phyloP scores from a whole-genome alignment of 164 flowering plant genomes.

The Buxus sempervirens region DNA sequence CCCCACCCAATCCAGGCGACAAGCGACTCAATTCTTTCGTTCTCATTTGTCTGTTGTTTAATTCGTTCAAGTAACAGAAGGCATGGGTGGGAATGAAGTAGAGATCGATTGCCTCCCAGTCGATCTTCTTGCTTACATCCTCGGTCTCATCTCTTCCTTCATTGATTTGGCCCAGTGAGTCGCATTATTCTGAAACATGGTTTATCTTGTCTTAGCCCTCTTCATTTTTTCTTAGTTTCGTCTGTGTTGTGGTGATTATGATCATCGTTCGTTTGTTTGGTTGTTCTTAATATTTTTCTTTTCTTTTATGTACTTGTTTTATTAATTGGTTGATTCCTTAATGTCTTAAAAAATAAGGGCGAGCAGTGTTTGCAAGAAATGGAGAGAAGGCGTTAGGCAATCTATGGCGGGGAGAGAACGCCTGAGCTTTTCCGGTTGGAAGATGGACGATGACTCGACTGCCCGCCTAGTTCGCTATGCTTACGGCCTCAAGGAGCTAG shows the following conservation, averaged over 20 bases:
- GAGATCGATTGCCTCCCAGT: constrained; percentile 63
- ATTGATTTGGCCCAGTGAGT: constrained; percentile 71
- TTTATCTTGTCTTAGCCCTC: neutral
- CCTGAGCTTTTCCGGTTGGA: constrained; percentile 81
- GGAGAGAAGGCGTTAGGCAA: constrained; percentile 79
- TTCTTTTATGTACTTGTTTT: no score
- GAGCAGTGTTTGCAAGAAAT: constrained; percentile 71
- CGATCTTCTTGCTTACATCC: constrained; percentile 64
- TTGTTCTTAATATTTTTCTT: no score
- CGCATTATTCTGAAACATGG: neutral
- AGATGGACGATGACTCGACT: constrained; percentile 85
- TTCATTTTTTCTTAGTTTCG: neutral
- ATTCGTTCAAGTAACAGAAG: no score
- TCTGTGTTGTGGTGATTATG: neutral
- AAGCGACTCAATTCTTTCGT: no score
- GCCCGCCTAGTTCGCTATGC: constrained; percentile 66
- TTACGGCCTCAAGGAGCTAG: constrained; percentile 80
- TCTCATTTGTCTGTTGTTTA: no score
- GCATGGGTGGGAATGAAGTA: constrained; percentile 20
- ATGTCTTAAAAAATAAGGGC: constrained; percentile 1
- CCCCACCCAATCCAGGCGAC: no score
- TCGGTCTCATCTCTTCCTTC: constrained; percentile 50
- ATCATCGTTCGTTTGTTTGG: neutral
- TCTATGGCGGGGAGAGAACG: constrained; percentile 61
- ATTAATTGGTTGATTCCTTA: no score